Percentiles rank a stretch among this genome's conserved stretches.
Conservation (phyloP, 2,329 filamentous ascomycete genomes). For the Pseudogymnoascus sp. region DNA sequence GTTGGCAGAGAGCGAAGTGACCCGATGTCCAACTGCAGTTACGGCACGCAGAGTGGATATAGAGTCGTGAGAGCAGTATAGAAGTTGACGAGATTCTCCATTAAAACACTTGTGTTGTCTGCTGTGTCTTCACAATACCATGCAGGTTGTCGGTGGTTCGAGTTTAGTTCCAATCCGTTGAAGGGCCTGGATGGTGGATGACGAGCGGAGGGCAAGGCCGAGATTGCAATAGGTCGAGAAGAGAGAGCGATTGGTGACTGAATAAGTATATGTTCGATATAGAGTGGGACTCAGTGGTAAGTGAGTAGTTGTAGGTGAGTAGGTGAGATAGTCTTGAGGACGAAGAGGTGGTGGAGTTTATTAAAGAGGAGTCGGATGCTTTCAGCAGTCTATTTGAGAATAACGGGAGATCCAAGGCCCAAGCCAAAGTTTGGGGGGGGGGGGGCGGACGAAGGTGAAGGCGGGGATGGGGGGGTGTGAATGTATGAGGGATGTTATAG, state of each 20-base stretch:
- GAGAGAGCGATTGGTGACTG: not conserved
- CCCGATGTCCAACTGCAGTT: not conserved
- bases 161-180: not conserved
- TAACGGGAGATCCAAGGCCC: not conserved
- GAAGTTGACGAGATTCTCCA: not conserved
- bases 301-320: not conserved
- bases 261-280: not conserved
- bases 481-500: no score
- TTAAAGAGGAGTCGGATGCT: not conserved
- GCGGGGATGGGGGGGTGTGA: no score
- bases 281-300: not conserved
- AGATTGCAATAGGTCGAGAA: not conserved
- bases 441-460: not conserved
- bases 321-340: not conserved
- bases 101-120: not conserved
- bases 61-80: not conserved
- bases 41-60: not conserved
- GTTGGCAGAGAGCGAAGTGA: not conserved
- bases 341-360: not conserved
- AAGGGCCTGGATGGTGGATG: not conserved
- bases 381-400: slow-evolving; percentile 2
- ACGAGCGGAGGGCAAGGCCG: not conserved
- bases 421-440: not conserved
- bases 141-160: not conserved
- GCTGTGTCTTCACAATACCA: not conserved